A percentile compares a stretch with the other conserved stretches of the same genome.
Conservation (phyloP, 768 basidiomycete species). For the Macrocybe gigantea region DNA sequence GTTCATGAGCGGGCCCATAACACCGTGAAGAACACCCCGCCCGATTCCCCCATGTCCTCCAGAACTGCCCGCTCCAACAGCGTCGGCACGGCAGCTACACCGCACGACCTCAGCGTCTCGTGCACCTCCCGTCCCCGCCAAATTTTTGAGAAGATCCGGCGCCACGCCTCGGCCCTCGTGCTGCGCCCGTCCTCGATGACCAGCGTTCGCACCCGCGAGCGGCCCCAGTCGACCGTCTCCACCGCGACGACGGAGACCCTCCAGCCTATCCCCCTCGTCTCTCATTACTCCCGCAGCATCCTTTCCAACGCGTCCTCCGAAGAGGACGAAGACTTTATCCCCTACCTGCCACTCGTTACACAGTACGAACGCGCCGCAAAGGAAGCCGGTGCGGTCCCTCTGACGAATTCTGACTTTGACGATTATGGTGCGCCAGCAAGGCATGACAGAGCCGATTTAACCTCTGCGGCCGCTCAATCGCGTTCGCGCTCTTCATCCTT, state of each 20-base stretch:
- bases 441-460: not conserved
- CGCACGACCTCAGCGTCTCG: not conserved
- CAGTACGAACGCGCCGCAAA: conserved; percentile 10
- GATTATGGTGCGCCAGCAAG: not conserved
- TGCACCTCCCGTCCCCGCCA: conserved; percentile 10
- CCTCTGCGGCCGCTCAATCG: conserved; percentile 10
- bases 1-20: not conserved
- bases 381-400: not conserved
- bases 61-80: not conserved
- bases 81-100: conserved; percentile 1
- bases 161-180: conserved; percentile 13
- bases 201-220: too few species aligned
- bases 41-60: not conserved
- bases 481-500: conserved; percentile 8
- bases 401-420: not conserved
- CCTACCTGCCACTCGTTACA: conserved; percentile 10
- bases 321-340: conserved; percentile 3
- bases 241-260: too few species aligned
- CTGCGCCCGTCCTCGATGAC: conserved; percentile 1
- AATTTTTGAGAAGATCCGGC: conserved; percentile 12
- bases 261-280: conserved; percentile 6
- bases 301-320: conserved; percentile 1
- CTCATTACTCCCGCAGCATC: conserved; percentile 5
- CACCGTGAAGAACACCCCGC: not conserved
- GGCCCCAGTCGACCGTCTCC: too few species aligned